Percentiles rank a stretch among this genome's conserved stretches.
Conservation (phyloP, 1,284 basidiomycete genomes). For the Cerioporus squamosus region DNA sequence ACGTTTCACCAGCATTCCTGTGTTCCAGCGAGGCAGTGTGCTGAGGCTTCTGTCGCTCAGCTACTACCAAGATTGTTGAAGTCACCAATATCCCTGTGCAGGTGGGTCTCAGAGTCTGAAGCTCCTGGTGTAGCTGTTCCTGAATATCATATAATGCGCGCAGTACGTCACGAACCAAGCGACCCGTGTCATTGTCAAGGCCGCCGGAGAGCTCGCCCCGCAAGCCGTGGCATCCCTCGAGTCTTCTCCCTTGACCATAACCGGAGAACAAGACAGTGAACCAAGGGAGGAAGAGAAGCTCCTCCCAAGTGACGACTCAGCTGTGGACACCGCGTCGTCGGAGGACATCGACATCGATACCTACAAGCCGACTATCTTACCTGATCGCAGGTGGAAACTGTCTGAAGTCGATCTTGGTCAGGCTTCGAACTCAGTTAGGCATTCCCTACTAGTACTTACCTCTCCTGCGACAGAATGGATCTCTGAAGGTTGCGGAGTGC, state of each 20-base stretch:
- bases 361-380: conserved; percentile 37
- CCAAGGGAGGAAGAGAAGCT: conserved; percentile 15
- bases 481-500: conserved; percentile 54
- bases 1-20: conserved; percentile 5
- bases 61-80: conserved; percentile 48
- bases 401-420: conserved; percentile 40
- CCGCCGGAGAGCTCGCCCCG: conserved; percentile 45
- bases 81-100: conserved; percentile 47
- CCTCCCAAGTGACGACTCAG: conserved; percentile 6
- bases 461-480: conserved; percentile 46
- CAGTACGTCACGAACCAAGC: conserved; percentile 58
- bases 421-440: background rate
- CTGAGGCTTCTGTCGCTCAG: conserved; percentile 8
- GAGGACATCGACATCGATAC: conserved; percentile 28
- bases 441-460: background rate
- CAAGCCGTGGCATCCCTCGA: conserved; percentile 19
- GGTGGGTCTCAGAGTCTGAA: conserved; percentile 24
- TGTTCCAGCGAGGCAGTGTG: too few species aligned
- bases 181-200: conserved; percentile 51
- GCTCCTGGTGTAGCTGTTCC: background rate
- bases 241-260: background rate
- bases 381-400: conserved; percentile 36
- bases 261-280: background rate
- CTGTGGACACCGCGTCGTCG: background rate
- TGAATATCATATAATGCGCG: background rate